A percentile compares a stretch with the other conserved stretches of the same genome.
Evolutionary conservation across 352 stramenopile species (phyloP).

Genomic region (Halophytophthora polymorphica): DNA sequence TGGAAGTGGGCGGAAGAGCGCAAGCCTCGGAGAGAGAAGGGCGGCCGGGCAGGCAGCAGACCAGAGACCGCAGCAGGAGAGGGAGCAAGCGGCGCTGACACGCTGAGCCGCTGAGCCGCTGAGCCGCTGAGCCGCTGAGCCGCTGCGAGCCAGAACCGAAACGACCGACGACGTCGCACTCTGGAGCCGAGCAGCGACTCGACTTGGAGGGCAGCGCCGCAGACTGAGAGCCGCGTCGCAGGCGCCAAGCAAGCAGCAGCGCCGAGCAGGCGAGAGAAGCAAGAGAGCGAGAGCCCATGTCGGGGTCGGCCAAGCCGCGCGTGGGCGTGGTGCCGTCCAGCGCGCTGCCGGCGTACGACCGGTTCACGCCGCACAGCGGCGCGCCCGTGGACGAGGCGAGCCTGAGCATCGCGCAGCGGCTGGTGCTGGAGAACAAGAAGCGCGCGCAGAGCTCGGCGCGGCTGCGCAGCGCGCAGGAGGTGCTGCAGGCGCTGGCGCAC

Average conservation of each 20-base stretch:
- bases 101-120: too few species aligned
- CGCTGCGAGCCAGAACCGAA: too few species aligned
- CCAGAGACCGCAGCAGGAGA: too few species aligned
- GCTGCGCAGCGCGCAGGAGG: slow-evolving; percentile 67
- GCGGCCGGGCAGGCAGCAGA: too few species aligned
- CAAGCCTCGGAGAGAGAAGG: too few species aligned
- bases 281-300: slow-evolving; percentile 11
- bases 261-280: neutral
- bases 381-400: slow-evolving; percentile 53
- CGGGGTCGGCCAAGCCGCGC: slow-evolving; percentile 41
- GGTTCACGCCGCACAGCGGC: slow-evolving; percentile 65
- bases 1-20: too few species aligned
- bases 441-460: slow-evolving; percentile 58
- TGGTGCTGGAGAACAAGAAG: slow-evolving; percentile 86
- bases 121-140: too few species aligned
- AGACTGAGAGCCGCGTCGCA: too few species aligned
- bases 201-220: too few species aligned
- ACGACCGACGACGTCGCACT: too few species aligned
- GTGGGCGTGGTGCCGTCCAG: slow-evolving; percentile 63
- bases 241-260: neutral
- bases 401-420: slow-evolving; percentile 74
- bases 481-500: slow-evolving; percentile 58
- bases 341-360: slow-evolving; percentile 73
- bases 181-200: too few species aligned
- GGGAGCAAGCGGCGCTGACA: too few species aligned